These are phyloP conservation scores for Globisporangium barbulae DNA, from an alignment of 352 stramenopile species.

Conservation along the genomic window DNA sequence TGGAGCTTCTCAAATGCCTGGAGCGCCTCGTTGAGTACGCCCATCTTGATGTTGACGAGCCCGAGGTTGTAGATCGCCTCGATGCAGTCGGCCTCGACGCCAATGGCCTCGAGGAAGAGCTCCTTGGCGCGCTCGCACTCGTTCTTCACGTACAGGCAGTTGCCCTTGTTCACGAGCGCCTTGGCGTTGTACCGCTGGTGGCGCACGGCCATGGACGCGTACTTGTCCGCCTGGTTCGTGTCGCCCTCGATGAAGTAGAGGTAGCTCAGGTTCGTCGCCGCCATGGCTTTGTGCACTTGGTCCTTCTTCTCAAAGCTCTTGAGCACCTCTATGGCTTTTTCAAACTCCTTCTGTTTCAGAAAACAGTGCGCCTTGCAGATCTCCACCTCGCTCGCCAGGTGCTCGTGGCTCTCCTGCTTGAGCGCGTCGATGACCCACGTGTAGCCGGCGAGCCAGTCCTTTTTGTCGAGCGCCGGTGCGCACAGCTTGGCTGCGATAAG, in stretches of 20 bases:
- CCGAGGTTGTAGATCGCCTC: slow-evolving; percentile 98
- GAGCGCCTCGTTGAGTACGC: slow-evolving; percentile 87
- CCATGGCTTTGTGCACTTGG: slow-evolving; percentile 89
- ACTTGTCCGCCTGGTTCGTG: slow-evolving; percentile 88
- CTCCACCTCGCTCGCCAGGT: slow-evolving; percentile 91
- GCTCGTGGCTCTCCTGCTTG: slow-evolving; percentile 87
- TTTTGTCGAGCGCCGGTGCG: slow-evolving; percentile 90
- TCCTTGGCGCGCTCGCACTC: slow-evolving; percentile 94
- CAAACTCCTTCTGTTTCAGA: slow-evolving; percentile 92
- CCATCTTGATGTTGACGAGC: slow-evolving; percentile 87
- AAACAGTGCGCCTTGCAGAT: slow-evolving; percentile 87
- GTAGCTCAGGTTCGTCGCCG: slow-evolving; percentile 95
- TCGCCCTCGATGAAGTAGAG: slow-evolving; percentile 97
- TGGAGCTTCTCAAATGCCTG: slow-evolving; percentile 97
- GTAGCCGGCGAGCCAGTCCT: slow-evolving; percentile 91
- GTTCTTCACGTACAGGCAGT: slow-evolving; percentile 93
- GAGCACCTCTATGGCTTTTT: slow-evolving; percentile 92
- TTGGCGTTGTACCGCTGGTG: slow-evolving; percentile 96
- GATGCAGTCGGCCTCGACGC: slow-evolving; percentile 93
- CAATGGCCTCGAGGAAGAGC: slow-evolving; percentile 94
- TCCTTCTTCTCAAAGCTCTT: slow-evolving; percentile 97
- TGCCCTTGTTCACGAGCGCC: slow-evolving; percentile 97
- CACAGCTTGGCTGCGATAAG: slow-evolving; percentile 93
- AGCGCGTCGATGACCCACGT: slow-evolving; percentile 94
- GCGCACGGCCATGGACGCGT: slow-evolving; percentile 89